These are phyloP conservation scores for Canna indica DNA, from an alignment of 176 grass and related monocot genomes.

Conservation along the genomic window DNA sequence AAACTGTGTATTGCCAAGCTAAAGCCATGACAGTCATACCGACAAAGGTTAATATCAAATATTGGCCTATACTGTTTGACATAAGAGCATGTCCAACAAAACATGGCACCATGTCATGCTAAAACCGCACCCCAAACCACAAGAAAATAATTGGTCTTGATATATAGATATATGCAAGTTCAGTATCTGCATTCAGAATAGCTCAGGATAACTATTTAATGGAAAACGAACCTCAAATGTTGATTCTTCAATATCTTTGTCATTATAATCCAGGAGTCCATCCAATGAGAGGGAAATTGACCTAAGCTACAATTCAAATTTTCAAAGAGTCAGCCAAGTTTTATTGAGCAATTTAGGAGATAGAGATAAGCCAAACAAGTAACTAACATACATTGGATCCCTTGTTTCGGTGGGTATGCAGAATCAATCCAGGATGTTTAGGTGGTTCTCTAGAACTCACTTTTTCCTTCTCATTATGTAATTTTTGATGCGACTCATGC, in stretches of 20 bases:
- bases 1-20: not conserved
- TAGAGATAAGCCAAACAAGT: slow-evolving; percentile 8
- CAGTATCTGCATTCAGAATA: too few relatives aligned
- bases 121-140: too few relatives aligned
- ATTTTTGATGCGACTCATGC: slow-evolving; percentile 45
- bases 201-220: too few relatives aligned
- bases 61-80: too few relatives aligned
- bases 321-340: slow-evolving; percentile 17
- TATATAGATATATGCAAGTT: too few relatives aligned
- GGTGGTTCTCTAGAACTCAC: slow-evolving; percentile 62
- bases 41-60: too few relatives aligned
- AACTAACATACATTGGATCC: slow-evolving; percentile 64
- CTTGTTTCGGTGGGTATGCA: slow-evolving; percentile 58
- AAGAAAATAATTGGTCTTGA: too few relatives aligned
- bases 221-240: slow-evolving; percentile 71
- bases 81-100: too few relatives aligned
- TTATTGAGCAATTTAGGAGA: slow-evolving; percentile 3
- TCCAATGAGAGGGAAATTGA: slow-evolving; percentile 73
- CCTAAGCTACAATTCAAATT: slow-evolving; percentile 45
- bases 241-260: slow-evolving; percentile 83
- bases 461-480: slow-evolving; percentile 53
- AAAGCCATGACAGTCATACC: not conserved
- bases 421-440: slow-evolving; percentile 83
- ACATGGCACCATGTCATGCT: too few relatives aligned
- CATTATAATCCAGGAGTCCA: slow-evolving; percentile 87